Percentiles rank a stretch among this genome's conserved stretches.
Conservation (phyloP, 345 rosid species). For the Ceriops decandra region DNA sequence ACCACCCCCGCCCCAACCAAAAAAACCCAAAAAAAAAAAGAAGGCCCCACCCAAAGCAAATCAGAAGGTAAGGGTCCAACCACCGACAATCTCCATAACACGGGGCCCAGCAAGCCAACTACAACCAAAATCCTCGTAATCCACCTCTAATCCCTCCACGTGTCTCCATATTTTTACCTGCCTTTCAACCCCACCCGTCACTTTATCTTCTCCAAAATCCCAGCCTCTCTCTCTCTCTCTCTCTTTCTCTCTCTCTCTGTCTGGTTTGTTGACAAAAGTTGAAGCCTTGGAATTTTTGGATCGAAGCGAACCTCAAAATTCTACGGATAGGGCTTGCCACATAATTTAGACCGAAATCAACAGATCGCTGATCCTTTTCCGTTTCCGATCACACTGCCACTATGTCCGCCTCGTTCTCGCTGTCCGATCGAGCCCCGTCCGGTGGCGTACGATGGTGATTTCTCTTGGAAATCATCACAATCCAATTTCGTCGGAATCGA, state of each 20-base stretch:
- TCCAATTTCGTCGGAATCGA: not conserved
- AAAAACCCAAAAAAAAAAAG: no score
- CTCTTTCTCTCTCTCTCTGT: not conserved
- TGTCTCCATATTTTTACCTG: not conserved
- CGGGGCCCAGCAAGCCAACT: not conserved
- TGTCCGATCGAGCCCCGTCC: not conserved
- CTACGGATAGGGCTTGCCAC: not conserved
- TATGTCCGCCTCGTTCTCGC: not conserved
- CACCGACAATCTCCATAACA: not conserved
- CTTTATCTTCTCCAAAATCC: slow-evolving; percentile 8
- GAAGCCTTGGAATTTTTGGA: not conserved
- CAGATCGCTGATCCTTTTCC: not conserved
- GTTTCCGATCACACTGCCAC: not conserved
- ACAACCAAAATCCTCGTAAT: not conserved
- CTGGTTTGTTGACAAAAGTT: not conserved
- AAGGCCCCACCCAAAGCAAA: no score
- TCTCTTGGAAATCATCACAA: slow-evolving; percentile 14
- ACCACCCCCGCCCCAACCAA: not conserved
- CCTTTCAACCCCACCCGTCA: slow-evolving; percentile 10
- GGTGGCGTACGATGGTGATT: slow-evolving; percentile 8
- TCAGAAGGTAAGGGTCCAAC: not conserved
- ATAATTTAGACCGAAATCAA: not conserved
- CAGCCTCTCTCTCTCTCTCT: not conserved
- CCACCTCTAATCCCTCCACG: slow-evolving; percentile 9
- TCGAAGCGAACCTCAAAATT: not conserved